These are phyloP conservation scores for Phaseolus coccineus DNA, from an alignment of 331 rosid species.

Conservation along the genomic window DNA sequence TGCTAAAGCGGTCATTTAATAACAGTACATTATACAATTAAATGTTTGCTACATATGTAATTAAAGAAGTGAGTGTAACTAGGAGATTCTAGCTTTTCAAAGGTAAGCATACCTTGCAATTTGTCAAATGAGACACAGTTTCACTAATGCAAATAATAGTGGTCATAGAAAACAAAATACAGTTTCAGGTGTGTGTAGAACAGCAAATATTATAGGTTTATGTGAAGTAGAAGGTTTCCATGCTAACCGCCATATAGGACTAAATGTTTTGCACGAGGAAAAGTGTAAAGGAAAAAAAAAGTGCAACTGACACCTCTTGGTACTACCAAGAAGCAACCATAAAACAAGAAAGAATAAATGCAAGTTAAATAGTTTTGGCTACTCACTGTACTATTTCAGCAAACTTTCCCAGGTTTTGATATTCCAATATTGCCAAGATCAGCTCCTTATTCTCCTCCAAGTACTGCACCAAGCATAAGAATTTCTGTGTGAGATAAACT, in stretches of 20 bases:
- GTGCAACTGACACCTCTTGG: conserved; percentile 18
- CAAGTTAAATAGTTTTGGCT: background rate
- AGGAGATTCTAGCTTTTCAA: too few relatives aligned
- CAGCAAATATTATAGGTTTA: background rate
- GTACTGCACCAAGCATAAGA: conserved; percentile 57
- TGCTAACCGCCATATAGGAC: conserved; percentile 13
- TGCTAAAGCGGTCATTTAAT: too few relatives aligned
- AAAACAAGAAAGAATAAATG: background rate
- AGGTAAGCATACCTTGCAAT: background rate
- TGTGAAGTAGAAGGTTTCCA: conserved; percentile 22
- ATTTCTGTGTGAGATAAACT: conserved; percentile 5
- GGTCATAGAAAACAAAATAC: conserved; percentile 9
- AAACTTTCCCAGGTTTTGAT: conserved; percentile 53
- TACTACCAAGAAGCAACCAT: conserved; percentile 31
- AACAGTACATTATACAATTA: background rate
- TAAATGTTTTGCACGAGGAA: conserved; percentile 32
- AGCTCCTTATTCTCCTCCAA: conserved; percentile 66
- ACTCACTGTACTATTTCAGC: conserved; percentile 56
- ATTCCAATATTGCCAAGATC: conserved; percentile 57
- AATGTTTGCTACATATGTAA: background rate
- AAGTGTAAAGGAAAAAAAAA: background rate
- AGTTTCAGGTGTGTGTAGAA: background rate
- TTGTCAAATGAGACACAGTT: conserved; percentile 16
- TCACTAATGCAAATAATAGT: conserved; percentile 15
- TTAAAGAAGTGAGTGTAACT: too few relatives aligned